phyloP scores from a whole-genome alignment of 345 rosid genomes.

The Melaleuca alternifolia region DNA sequence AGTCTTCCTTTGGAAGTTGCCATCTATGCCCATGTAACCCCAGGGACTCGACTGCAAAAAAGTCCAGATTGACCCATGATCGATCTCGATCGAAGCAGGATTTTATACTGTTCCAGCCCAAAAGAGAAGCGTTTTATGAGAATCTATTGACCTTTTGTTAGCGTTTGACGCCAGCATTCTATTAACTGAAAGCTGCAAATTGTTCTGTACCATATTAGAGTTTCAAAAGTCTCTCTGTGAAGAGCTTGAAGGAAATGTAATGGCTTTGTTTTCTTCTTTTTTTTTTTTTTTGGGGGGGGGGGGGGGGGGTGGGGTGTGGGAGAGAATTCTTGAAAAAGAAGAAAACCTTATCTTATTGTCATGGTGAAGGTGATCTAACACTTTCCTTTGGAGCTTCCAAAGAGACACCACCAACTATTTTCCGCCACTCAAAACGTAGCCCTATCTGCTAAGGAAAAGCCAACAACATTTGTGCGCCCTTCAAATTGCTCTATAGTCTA shows the following conservation, averaged over 20 bases:
- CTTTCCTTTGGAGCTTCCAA: slow-evolving; percentile 18
- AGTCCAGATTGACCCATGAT: not conserved
- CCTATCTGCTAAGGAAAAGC: slow-evolving; percentile 74
- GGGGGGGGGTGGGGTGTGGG: not conserved
- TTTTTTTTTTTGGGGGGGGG: not conserved
- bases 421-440: slow-evolving; percentile 62
- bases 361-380: not conserved
- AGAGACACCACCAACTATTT: slow-evolving; percentile 25
- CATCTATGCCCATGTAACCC: not conserved
- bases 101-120: not conserved
- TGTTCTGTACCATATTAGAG: not conserved
- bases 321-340: not conserved
- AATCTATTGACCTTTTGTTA: not conserved
- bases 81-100: not conserved
- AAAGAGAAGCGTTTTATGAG: not conserved
- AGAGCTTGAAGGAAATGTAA: not conserved
- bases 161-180: not conserved
- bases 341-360: not conserved
- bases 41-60: not conserved
- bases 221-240: not conserved
- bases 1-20: not conserved
- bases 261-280: not conserved
- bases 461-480: slow-evolving; percentile 12
- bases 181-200: not conserved
- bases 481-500: not conserved